These are phyloP conservation scores for Beauveria caledonica DNA, from an alignment of 2,329 filamentous ascomycete genomes.

Conservation along the genomic window DNA sequence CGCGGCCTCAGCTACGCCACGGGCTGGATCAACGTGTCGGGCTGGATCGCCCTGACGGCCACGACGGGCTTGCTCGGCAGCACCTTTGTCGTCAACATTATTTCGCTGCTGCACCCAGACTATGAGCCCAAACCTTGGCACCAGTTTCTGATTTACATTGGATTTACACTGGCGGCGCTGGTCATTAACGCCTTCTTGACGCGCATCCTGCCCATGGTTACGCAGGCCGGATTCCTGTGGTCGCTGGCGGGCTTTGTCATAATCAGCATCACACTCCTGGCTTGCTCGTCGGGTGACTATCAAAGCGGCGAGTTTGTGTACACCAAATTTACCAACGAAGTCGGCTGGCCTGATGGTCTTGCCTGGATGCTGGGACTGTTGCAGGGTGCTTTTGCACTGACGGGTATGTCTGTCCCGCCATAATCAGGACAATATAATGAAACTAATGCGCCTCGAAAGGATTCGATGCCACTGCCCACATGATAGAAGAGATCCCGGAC, in stretches of 20 bases:
- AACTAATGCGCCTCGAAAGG: constrained; percentile 18
- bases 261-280: constrained; percentile 61
- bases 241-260: constrained; percentile 59
- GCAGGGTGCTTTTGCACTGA: constrained; percentile 42
- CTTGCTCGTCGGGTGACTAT: constrained; percentile 57
- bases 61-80: constrained; percentile 60
- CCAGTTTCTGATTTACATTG: constrained; percentile 65
- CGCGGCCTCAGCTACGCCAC: constrained; percentile 60
- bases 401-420: constrained; percentile 16
- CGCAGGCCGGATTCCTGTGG: constrained; percentile 64
- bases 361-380: constrained; percentile 48
- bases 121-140: constrained; percentile 58
- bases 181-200: constrained; percentile 56
- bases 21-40: constrained; percentile 66
- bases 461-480: constrained; percentile 42
- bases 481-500: constrained; percentile 52
- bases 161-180: constrained; percentile 52
- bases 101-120: constrained; percentile 49
- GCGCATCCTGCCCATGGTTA: constrained; percentile 52
- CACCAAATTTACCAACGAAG: constrained; percentile 57
- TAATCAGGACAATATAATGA: too few relatives aligned
- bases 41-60: constrained; percentile 62
- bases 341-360: constrained; percentile 61
- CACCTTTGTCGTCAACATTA: constrained; percentile 57
- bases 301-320: constrained; percentile 59